Conservation (phyloP, 2,329 filamentous ascomycete genomes). For the Epichloe scottii region DNA sequence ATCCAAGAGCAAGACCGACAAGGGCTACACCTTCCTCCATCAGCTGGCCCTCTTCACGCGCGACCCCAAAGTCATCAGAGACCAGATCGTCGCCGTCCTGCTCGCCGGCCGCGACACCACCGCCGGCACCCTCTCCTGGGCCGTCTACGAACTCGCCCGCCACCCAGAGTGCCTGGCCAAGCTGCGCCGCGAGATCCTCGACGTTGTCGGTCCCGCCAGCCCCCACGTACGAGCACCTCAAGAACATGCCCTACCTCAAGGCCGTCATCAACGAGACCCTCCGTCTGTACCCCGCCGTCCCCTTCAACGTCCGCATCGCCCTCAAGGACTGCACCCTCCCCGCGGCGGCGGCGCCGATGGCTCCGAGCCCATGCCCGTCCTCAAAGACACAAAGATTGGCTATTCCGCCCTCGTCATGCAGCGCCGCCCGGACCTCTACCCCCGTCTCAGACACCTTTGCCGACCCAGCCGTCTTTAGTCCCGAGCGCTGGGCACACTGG, state of each 20-base stretch:
- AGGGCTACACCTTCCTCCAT: constrained; percentile 74
- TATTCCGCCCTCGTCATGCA: constrained; percentile 42
- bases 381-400: constrained; percentile 31
- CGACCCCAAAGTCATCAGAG: constrained; percentile 58
- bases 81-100: constrained; percentile 72
- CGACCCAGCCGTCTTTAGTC: constrained; percentile 29
- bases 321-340: constrained; percentile 61
- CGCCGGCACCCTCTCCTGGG: constrained; percentile 67
- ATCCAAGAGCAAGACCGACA: constrained; percentile 54
- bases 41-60: constrained; percentile 67
- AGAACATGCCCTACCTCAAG: constrained; percentile 74
- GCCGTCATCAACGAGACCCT: constrained; percentile 65
- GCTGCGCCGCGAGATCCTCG: constrained; percentile 60
- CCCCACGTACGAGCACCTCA: constrained; percentile 69
- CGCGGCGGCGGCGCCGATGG: constrained; percentile 46
- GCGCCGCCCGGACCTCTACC: constrained; percentile 35
- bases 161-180: constrained; percentile 54
- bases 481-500: constrained; percentile 39
- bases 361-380: constrained; percentile 27
- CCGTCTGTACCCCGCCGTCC: constrained; percentile 65
- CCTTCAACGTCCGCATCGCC: constrained; percentile 65
- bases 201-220: constrained; percentile 49
- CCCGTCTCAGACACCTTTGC: constrained; percentile 25
- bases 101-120: constrained; percentile 84
- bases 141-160: constrained; percentile 67